Percentiles rank a stretch among this genome's conserved stretches.
These are phyloP conservation scores for Aquilaria malaccensis DNA, from an alignment of 345 rosid species.

Conservation along the genomic window DNA sequence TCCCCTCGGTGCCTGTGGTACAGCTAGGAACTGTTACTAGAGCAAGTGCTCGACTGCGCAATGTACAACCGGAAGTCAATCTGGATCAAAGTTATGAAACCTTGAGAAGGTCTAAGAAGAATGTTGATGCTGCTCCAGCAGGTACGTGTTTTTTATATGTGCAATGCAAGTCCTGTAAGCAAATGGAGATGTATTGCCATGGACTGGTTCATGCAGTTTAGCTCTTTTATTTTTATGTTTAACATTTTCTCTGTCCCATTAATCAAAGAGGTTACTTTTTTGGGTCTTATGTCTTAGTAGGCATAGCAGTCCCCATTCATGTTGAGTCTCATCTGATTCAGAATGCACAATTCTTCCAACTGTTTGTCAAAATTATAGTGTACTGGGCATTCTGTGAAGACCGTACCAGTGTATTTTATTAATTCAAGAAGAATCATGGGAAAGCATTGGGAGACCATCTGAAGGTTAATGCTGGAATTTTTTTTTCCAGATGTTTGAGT, in stretches of 20 bases:
- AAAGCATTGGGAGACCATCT: too few relatives aligned
- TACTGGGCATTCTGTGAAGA: too few relatives aligned
- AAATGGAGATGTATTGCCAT: not conserved
- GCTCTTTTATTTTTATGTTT: not conserved
- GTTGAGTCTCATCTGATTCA: too few relatives aligned
- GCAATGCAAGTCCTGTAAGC: not conserved
- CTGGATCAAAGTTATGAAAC: conserved; percentile 67
- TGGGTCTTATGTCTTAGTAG: not conserved
- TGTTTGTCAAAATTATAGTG: too few relatives aligned
- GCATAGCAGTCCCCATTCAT: not conserved
- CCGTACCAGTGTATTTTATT: too few relatives aligned
- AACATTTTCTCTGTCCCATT: not conserved
- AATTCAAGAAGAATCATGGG: too few relatives aligned
- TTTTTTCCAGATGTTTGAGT: too few relatives aligned
- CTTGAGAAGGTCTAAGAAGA: conserved; percentile 77
- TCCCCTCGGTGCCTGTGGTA: conserved; percentile 62
- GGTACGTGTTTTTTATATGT: conserved; percentile 30
- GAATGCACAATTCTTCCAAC: too few relatives aligned
- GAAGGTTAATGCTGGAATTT: too few relatives aligned
- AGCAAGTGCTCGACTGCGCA: conserved; percentile 91
- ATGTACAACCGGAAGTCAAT: conserved; percentile 80
- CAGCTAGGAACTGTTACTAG: conserved; percentile 77
- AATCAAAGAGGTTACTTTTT: not conserved
- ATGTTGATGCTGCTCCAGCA: conserved; percentile 35
- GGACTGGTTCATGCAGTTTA: not conserved